A percentile compares a stretch with the other conserved stretches of the same genome.
Conservation (phyloP, 2,329 filamentous ascomycete species). For the Lasiodiplodia gonubiensis region DNA sequence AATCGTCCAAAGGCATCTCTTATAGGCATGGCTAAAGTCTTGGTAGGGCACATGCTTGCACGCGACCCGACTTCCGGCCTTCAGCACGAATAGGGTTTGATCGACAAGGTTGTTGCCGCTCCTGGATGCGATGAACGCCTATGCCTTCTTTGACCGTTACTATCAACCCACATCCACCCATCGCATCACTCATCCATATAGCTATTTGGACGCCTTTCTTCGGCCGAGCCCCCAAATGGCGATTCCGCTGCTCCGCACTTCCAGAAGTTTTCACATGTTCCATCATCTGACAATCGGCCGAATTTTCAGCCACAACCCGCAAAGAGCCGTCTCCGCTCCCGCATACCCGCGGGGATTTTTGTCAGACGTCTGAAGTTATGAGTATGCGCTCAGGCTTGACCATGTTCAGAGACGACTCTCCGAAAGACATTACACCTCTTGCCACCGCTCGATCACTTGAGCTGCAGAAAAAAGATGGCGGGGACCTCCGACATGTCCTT, state of each 20-base stretch:
- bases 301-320: background rate
- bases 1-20: background rate
- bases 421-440: background rate
- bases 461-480: background rate
- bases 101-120: slow-evolving; percentile 8
- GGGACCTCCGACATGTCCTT: background rate
- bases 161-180: background rate
- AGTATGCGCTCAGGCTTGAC: slow-evolving; percentile 4
- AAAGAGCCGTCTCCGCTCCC: slow-evolving; percentile 2
- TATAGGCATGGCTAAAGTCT: background rate
- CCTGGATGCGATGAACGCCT: background rate
- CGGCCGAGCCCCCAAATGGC: background rate
- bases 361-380: slow-evolving; percentile 17
- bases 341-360: slow-evolving; percentile 12
- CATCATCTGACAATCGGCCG: background rate
- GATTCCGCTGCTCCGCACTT: background rate
- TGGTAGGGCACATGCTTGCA: background rate
- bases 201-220: background rate
- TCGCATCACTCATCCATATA: background rate
- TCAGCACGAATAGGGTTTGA: background rate
- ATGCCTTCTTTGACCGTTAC: background rate
- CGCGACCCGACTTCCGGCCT: background rate
- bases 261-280: slow-evolving; percentile 8
- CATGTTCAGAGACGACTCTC: background rate
- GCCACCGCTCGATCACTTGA: background rate